Evolutionary conservation across 2,329 filamentous ascomycete genomes (phyloP).

Genomic region (Drechslera avenae): DNA sequence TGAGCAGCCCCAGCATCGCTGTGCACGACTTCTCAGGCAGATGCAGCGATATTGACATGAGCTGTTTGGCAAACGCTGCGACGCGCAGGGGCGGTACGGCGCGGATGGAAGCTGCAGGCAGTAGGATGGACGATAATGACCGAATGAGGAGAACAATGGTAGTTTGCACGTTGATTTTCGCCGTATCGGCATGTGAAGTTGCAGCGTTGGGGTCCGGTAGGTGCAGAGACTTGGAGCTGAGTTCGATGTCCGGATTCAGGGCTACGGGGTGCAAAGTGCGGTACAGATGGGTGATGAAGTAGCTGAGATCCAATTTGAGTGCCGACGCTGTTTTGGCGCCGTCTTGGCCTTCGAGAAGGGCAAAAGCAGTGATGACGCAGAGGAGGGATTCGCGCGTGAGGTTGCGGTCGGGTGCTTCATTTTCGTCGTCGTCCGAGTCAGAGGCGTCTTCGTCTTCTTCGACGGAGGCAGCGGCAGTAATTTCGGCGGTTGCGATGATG

Average conservation of each 20-base stretch:
- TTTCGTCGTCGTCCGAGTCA: conserved; percentile 57
- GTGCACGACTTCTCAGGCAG: conserved; percentile 87
- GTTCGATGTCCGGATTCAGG: conserved; percentile 84
- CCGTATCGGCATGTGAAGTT: conserved; percentile 54
- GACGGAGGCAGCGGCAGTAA: conserved; percentile 54
- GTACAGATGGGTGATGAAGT: conserved; percentile 95
- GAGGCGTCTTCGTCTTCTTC: conserved; percentile 53
- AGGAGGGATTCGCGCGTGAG: conserved; percentile 89
- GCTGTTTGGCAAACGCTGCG: conserved; percentile 91
- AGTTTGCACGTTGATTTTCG: conserved; percentile 91
- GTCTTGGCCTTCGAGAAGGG: conserved; percentile 93
- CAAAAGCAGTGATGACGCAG: conserved; percentile 94
- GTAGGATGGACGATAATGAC: conserved; percentile 79
- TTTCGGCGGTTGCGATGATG: conserved; percentile 74
- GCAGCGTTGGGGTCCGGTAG: conserved; percentile 67
- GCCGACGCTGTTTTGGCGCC: conserved; percentile 80
- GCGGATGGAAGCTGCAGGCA: conserved; percentile 74
- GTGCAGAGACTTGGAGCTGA: conserved; percentile 73
- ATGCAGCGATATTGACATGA: conserved; percentile 81
- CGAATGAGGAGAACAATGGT: conserved; percentile 90
- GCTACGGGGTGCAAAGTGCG: conserved; percentile 78
- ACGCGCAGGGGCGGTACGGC: conserved; percentile 80
- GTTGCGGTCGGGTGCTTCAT: conserved; percentile 57
- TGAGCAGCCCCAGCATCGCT: conserved; percentile 77
- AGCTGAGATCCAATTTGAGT: conserved; percentile 88